Conservation (phyloP, 345 rosid species). For the Schrenkiella parvula region DNA sequence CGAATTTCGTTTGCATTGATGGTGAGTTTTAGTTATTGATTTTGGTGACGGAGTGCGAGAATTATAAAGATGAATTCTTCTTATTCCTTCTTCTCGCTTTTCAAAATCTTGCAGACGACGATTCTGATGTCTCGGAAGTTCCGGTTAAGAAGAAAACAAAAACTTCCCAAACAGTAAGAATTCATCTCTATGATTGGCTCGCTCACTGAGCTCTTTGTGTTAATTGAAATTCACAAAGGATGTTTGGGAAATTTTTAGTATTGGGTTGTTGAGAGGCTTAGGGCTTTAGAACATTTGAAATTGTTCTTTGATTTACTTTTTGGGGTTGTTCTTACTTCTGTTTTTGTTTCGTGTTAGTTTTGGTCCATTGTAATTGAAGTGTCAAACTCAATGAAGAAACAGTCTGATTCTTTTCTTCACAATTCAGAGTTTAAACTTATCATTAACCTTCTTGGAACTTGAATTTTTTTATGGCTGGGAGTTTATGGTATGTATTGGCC, state of each 20-base stretch:
- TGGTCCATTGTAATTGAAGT: not conserved
- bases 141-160: slow-evolving; percentile 17
- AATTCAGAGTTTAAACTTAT: not conserved
- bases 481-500: not conserved
- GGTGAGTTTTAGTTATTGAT: slow-evolving; percentile 33
- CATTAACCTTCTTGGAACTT: not conserved
- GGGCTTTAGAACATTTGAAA: not conserved
- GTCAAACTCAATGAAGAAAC: not conserved
- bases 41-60: not conserved
- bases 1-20: slow-evolving; percentile 40
- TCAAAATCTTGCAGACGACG: slow-evolving; percentile 24
- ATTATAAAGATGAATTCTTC: not conserved
- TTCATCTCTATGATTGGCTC: not conserved
- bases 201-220: not conserved
- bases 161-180: slow-evolving; percentile 8
- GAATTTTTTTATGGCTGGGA: not conserved
- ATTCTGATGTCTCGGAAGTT: slow-evolving; percentile 22
- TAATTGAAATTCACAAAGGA: not conserved
- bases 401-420: not conserved
- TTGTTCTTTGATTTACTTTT: not conserved
- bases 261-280: not conserved
- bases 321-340: not conserved
- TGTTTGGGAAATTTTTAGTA: not conserved
- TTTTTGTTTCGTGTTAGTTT: not conserved
- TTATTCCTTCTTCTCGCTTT: not conserved